Conservation (phyloP, 805 yeast genomes). For the Metschnikowia vanudenii region DNA sequence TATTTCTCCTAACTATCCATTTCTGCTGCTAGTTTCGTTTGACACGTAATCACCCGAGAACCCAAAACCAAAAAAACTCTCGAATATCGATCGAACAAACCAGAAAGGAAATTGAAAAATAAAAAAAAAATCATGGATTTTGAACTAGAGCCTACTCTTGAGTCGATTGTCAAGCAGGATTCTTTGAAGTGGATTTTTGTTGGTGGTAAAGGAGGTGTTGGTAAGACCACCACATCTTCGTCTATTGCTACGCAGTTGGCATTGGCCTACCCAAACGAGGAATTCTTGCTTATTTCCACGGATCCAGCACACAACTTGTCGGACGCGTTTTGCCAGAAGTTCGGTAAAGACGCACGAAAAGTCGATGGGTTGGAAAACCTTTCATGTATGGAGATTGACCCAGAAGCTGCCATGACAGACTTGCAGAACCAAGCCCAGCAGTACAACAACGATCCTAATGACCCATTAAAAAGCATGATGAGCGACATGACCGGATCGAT, state of each 20-base stretch:
- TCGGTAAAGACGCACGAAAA: conserved; percentile 92
- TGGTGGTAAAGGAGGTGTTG: conserved; percentile 99
- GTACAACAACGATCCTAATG: conserved; percentile 53
- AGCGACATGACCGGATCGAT: conserved; percentile 90
- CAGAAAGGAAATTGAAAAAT: background rate
- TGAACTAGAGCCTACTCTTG: conserved; percentile 68
- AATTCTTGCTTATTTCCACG: conserved; percentile 86
- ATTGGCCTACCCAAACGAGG: conserved; percentile 69
- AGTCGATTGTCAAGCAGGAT: conserved; percentile 60
- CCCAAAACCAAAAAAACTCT: too few relatives aligned
- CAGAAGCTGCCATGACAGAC: conserved; percentile 89
- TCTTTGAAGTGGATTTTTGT: conserved; percentile 93
- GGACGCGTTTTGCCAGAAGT: conserved; percentile 98
- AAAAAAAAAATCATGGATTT: conserved; percentile 43
- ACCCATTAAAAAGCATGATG: conserved; percentile 72
- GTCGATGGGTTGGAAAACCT: conserved; percentile 87
- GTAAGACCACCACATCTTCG: conserved; percentile 96
- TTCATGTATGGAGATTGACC: conserved; percentile 98
- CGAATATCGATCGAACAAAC: too few relatives aligned
- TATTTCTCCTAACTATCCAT: too few relatives aligned
- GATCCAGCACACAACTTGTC: conserved; percentile 98
- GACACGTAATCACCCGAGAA: too few relatives aligned
- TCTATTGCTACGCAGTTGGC: conserved; percentile 95
- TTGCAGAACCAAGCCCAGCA: conserved; percentile 61
- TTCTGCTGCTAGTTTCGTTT: too few relatives aligned